Base-by-base conservation (phyloP, 345 rosid species). In the Salix koriyanagi region DNA sequence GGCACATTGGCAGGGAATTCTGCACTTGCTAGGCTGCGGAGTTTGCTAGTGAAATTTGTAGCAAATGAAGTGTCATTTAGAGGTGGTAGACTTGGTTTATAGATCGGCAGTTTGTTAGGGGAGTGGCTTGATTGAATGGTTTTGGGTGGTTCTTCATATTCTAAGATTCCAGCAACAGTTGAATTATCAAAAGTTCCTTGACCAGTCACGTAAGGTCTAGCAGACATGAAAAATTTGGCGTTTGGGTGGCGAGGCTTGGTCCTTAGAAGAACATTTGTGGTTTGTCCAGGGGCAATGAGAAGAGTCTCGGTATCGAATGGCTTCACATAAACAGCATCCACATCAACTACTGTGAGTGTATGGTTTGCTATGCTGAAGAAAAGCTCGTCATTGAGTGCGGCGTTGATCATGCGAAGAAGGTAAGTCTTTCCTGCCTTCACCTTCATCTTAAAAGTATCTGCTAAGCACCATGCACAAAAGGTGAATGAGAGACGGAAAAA, bases 311-410 rank as follows among this genome's bases (percentile, higher is more conserved):
- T 50, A 10, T 71, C 65, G 12, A 71, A 71, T 16, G 74, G 74
- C 34, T 71, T 71, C 28, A 71, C 65, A 34, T 54, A 71, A 34
- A 71, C n/a, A 2, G 64, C 74, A 71, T 52, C 74, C 54, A 34
- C 65, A 1, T 54, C 74, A 21, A 71, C 74, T 0, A 71, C 65
- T 15, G 39, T 54, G 4, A 70, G 62, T 14, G 61, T 70, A 39
- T 68, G 71, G 71, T 68, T 68, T n/a, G 71, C 71, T 12, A 68
- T 39, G 71, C 30, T 42, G 71, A 68, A 68, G 25, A 68, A 68
- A 6, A 68, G 30, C 32, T 68, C 71, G 4, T 39, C 32, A 37
- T 67, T 67, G 44, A 67, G 70, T 36, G 48, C 70, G 32, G 67
- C 67, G 1, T 64, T 64, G 67, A 64, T 64, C 36, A 64, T 0